Conservation (phyloP, 345 rosid genomes). For the Pistacia integerrima region DNA sequence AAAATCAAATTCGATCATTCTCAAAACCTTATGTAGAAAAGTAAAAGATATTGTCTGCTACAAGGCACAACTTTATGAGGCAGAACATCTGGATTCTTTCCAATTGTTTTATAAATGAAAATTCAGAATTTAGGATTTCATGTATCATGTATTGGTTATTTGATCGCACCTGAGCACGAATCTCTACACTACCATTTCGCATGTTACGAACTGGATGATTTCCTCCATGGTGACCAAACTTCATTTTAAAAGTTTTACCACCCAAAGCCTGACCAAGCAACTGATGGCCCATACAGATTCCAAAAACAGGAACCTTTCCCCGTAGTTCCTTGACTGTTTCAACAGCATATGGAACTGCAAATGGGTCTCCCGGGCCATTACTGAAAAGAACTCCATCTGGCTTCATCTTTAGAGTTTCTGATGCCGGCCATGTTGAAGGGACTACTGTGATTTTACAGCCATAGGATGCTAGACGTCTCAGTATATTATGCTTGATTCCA, state of each 20-base stretch:
- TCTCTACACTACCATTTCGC: slow-evolving; percentile 72
- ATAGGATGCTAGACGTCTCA: slow-evolving; percentile 77
- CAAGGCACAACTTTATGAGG: too few species aligned
- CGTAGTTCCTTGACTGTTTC: slow-evolving; percentile 75
- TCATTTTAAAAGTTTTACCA: slow-evolving; percentile 95
- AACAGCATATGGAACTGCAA: slow-evolving; percentile 95
- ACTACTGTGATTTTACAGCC: slow-evolving; percentile 91
- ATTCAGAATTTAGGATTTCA: too few species aligned
- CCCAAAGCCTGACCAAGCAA: slow-evolving; percentile 96
- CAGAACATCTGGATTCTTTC: neutral
- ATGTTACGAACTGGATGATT: slow-evolving; percentile 87
- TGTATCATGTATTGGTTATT: neutral
- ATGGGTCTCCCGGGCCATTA: slow-evolving; percentile 98
- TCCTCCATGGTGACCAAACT: slow-evolving; percentile 98
- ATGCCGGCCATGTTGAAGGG: slow-evolving; percentile 90
- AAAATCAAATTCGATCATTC: neutral
- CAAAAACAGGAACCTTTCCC: slow-evolving; percentile 91
- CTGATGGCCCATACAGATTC: slow-evolving; percentile 99
- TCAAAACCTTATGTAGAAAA: neutral
- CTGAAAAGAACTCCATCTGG: slow-evolving; percentile 98
- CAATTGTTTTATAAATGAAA: neutral
- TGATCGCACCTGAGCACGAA: slow-evolving; percentile 79
- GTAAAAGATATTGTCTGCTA: too few species aligned
- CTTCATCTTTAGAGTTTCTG: slow-evolving; percentile 73
- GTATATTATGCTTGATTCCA: slow-evolving; percentile 91